phyloP scores from a whole-genome alignment of 495 filamentous ascomycete genomes.

The Ramalina intermedia region DNA sequence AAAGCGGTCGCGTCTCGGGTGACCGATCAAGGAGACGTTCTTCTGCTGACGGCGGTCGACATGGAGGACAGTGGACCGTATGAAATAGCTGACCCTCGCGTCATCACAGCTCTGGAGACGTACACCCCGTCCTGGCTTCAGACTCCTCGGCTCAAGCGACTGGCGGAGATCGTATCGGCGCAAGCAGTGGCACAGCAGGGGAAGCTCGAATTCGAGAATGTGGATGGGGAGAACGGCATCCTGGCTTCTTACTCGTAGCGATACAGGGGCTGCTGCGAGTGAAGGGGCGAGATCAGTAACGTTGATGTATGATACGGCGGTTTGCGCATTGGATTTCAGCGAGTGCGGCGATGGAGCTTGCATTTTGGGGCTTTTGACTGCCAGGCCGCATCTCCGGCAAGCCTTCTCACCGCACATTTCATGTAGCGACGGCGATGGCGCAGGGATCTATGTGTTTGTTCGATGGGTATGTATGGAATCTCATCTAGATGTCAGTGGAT shows the following conservation, averaged over 20 bases:
- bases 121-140: constrained; percentile 96
- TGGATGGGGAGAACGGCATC: constrained; percentile 18
- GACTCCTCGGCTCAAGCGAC: constrained; percentile 81
- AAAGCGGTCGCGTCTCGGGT: constrained; percentile 95
- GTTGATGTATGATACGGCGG: constrained; percentile 13
- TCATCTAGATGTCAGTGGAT: too few species aligned
- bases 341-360: constrained; percentile 10
- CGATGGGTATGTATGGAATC: too few species aligned
- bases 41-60: constrained; percentile 84
- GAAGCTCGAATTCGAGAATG: constrained; percentile 47
- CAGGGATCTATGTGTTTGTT: not conserved
- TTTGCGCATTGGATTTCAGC: constrained; percentile 12
- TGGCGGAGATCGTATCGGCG: constrained; percentile 93
- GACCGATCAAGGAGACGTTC: constrained; percentile 94
- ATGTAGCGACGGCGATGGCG: constrained; percentile 9
- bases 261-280: too few species aligned
- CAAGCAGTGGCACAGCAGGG: constrained; percentile 92
- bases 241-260: too few species aligned
- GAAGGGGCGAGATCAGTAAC: not conserved
- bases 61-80: constrained; percentile 99
- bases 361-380: constrained; percentile 3
- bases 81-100: constrained; percentile 91
- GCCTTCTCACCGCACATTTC: not conserved
- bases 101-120: constrained; percentile 92
- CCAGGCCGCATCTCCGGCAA: too few species aligned